Evolutionary conservation across 2,329 filamentous ascomycete species (phyloP), one percentile per base, ranked within the genome.

Genomic region (Chaetomiaceae sp.): DNA sequence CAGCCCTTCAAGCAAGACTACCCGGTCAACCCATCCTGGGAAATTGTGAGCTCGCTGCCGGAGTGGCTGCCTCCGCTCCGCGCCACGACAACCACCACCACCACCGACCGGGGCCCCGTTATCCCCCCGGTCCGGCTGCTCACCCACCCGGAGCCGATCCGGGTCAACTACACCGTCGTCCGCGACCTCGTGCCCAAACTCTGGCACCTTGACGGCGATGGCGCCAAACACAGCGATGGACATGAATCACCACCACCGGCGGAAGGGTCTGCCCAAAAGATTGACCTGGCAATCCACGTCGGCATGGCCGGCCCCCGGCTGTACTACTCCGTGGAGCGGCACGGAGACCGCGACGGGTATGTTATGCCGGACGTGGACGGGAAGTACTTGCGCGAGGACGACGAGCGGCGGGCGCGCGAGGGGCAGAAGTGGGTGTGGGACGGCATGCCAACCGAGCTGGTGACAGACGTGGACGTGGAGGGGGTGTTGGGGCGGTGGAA

Each of bases 11-110:
- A 83, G 57, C 72, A 68, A n/a, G 69, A 83, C 36, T 82, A 83
- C 60, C 78, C 81, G 22, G 69, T 83, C 49, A 95, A 95, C 61
- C 87, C 88, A 8, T 88, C 88, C 3, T 90, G 80, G 75, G 78
- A 90, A 60, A 90, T 95, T 60, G 81, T 84, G 39, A 74, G 72
- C 20, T 71, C 69, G 17, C 77, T 94, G n/a, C 83, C 87, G 3
- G 64, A 75, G 2, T 75, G 77, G 55, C 75, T 90, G 5, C 76
- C 80, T 2, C 67, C 73, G 1, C 62, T 71, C 12, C 66, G 68
- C 41, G 63, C 63, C 53, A 75, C 73, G 58, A 64, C 52, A 56
- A 59, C 46, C 43, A 57, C 70, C 50, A 49, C 54, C 38, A 64
- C 50, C 56, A 58, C 27, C 70, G 51, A 56, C 70, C 41, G 40